Conservation (phyloP, 768 basidiomycete genomes). For the Boletus subparvulus region DNA sequence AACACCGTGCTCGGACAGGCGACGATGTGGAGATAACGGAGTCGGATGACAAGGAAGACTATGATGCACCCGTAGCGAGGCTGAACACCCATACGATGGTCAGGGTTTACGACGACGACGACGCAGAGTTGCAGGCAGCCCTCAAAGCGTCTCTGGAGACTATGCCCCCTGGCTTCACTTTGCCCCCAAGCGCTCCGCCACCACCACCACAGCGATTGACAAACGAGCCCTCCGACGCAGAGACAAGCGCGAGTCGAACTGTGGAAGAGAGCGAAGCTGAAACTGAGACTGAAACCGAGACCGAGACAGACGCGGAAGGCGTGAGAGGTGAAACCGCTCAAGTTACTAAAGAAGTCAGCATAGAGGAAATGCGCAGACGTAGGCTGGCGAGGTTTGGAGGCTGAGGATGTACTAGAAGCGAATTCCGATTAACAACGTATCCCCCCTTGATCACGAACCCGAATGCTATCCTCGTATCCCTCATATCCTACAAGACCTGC, state of each 20-base stretch:
- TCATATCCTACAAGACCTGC: neutral
- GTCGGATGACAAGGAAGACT: conserved; percentile 27
- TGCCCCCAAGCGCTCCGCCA: conserved; percentile 26
- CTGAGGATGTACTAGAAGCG: conserved; percentile 21
- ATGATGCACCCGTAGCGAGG: conserved; percentile 1
- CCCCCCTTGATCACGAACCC: neutral
- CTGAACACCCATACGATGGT: conserved; percentile 16
- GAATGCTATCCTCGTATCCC: neutral
- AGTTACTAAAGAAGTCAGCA: conserved; percentile 37
- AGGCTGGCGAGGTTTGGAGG: conserved; percentile 65
- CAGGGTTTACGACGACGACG: conserved; percentile 81
- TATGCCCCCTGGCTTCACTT: conserved; percentile 51
- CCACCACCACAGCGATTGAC: conserved; percentile 18
- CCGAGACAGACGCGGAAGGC: conserved; percentile 34
- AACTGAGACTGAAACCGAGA: conserved; percentile 38
- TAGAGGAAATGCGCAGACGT: conserved; percentile 68
- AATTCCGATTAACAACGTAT: neutral
- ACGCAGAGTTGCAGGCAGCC: conserved; percentile 84
- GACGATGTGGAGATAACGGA: conserved; percentile 23
- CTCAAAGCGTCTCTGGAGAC: conserved; percentile 77
- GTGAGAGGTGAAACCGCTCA: conserved; percentile 1
- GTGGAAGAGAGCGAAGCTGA: conserved; percentile 23
- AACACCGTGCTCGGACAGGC: conserved; percentile 14
- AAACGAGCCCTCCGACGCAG: conserved; percentile 1
- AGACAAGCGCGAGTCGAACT: conserved; percentile 9